phyloP scores from a whole-genome alignment of 768 basidiomycete genomes.

The Xanthoconium stramineum region DNA sequence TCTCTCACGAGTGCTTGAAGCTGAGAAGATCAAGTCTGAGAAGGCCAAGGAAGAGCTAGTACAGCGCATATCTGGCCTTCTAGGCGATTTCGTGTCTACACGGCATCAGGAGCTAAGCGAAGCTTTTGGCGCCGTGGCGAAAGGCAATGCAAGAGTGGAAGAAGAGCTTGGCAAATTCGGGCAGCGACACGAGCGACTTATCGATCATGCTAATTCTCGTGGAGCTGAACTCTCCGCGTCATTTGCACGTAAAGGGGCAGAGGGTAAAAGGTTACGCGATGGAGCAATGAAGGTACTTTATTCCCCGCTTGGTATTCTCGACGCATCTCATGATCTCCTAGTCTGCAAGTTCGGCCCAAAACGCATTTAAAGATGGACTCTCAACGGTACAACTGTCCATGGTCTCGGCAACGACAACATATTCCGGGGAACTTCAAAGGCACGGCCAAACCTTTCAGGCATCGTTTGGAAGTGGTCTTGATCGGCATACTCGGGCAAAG shows the following conservation, averaged over 20 bases:
- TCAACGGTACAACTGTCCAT: slow-evolving; percentile 43
- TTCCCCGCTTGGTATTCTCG: background rate
- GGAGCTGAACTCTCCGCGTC: slow-evolving; percentile 39
- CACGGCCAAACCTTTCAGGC: slow-evolving; percentile 43
- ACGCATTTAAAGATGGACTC: slow-evolving; percentile 41
- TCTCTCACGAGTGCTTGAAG: slow-evolving; percentile 56
- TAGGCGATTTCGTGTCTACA: slow-evolving; percentile 66
- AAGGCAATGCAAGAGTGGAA: slow-evolving; percentile 55
- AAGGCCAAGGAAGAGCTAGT: slow-evolving; percentile 70
- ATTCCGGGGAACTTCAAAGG: slow-evolving; percentile 51
- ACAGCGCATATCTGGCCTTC: slow-evolving; percentile 67
- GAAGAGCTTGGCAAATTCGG: slow-evolving; percentile 46
- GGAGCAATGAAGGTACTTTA: slow-evolving; percentile 53
- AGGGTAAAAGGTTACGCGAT: slow-evolving; percentile 55
- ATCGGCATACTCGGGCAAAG: slow-evolving; percentile 61
- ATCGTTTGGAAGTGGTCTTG: slow-evolving; percentile 53
- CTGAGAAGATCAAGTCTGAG: slow-evolving; percentile 64
- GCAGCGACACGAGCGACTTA: slow-evolving; percentile 45
- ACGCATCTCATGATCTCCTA: slow-evolving; percentile 27
- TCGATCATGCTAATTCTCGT: slow-evolving; percentile 40
- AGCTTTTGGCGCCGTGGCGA: slow-evolving; percentile 50
- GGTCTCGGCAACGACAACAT: slow-evolving; percentile 44
- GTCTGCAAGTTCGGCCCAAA: slow-evolving; percentile 40
- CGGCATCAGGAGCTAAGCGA: slow-evolving; percentile 65
- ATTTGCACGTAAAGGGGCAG: slow-evolving; percentile 45